Evolutionary conservation across 495 filamentous ascomycete species (phyloP).

Genomic region (Daldinia bambusicola): DNA sequence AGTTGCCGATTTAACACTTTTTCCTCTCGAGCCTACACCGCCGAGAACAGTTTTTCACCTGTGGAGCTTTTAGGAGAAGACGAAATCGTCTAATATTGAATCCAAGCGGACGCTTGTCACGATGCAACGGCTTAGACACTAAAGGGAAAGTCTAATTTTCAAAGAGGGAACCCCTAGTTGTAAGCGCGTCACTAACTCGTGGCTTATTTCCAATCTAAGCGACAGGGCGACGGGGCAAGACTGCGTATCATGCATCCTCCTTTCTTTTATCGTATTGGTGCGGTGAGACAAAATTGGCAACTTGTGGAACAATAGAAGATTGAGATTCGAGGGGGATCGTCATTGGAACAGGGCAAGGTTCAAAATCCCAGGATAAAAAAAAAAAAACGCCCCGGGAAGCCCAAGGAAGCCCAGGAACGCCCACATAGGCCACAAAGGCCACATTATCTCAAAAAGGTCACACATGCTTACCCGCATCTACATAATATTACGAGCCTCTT

Average conservation of each 20-base stretch:
- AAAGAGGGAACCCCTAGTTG: neutral
- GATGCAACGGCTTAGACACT: neutral
- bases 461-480: constrained; percentile 16
- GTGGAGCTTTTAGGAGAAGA: neutral
- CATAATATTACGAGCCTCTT: constrained; percentile 37
- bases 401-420: constrained; percentile 12
- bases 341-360: constrained; percentile 21
- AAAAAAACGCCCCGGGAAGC: no score
- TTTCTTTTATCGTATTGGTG: constrained; percentile 17
- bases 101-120: neutral
- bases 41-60: neutral
- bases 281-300: constrained; percentile 21
- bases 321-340: constrained; percentile 15
- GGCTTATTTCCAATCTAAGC: constrained; percentile 6
- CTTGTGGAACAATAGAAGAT: constrained; percentile 31
- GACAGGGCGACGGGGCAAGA: neutral
- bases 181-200: neutral
- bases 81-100: neutral
- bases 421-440: constrained; percentile 18
- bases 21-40: neutral
- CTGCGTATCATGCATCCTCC: constrained; percentile 10
- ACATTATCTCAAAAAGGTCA: neutral
- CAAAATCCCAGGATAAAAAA: neutral
- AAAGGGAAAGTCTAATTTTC: neutral
- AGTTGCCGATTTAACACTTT: neutral